A percentile compares a stretch with the other conserved stretches of the same genome.
phyloP scores from a whole-genome alignment of 106 monocot genomes.

The Narthecium ossifragum region DNA sequence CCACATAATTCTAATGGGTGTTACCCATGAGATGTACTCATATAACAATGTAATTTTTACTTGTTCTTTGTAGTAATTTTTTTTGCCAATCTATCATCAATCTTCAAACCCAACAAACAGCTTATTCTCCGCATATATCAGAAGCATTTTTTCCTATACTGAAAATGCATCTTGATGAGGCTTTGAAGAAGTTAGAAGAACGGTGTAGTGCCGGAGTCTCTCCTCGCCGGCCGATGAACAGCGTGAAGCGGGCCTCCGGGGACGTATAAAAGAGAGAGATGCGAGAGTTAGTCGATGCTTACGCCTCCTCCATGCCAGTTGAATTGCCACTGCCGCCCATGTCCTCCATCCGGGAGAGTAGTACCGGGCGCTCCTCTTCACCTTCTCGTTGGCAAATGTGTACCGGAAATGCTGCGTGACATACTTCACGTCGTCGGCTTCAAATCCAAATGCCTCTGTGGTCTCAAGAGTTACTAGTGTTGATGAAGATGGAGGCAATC shows the following conservation, averaged over 20 bases:
- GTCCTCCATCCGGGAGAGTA: constrained; percentile 89
- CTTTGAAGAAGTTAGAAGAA: constrained; percentile 74
- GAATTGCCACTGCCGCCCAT: constrained; percentile 84
- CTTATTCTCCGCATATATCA: too few relatives aligned
- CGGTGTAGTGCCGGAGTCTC: constrained; percentile 69
- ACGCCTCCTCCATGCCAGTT: constrained; percentile 75
- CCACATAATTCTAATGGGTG: too few relatives aligned
- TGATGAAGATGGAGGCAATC: constrained; percentile 63
- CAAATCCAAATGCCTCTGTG: constrained; percentile 74
- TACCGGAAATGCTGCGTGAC: constrained; percentile 82
- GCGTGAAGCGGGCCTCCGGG: constrained; percentile 64
- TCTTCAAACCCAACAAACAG: background rate
- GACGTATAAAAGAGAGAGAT: constrained; percentile 65
- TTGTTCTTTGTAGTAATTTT: background rate
- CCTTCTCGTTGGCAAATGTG: constrained; percentile 61
- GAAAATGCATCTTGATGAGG: constrained; percentile 48
- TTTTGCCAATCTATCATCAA: background rate
- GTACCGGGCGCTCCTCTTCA: constrained; percentile 69
- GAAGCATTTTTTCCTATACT: too few relatives aligned
- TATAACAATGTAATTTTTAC: too few relatives aligned
- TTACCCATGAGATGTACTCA: too few relatives aligned
- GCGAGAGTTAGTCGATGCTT: constrained; percentile 58
- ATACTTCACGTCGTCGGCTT: constrained; percentile 76
- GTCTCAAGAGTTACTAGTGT: constrained; percentile 67
- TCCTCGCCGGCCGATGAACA: constrained; percentile 78